Conservation (phyloP, 2,329 filamentous ascomycete species). For the Fusarium protoensiforme region DNA sequence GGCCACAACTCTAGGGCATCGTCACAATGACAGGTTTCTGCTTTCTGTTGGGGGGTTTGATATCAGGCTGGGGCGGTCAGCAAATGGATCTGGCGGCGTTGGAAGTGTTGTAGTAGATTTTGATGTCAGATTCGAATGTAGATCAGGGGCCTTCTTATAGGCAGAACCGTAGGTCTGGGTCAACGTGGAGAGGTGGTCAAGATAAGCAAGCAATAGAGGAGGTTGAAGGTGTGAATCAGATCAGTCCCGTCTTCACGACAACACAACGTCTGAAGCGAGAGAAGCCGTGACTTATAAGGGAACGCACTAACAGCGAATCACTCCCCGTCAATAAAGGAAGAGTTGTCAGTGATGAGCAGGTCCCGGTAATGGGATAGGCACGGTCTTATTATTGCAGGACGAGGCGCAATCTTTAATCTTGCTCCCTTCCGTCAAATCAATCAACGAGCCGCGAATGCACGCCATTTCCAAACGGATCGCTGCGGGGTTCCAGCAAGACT, state of each 20-base stretch:
- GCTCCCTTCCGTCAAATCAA: constrained; percentile 1
- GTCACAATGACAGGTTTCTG: constrained; percentile 7
- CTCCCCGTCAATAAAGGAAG: not conserved
- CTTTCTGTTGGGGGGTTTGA: not conserved
- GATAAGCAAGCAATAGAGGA: constrained; percentile 5
- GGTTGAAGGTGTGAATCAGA: constrained; percentile 17
- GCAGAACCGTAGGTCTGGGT: not conserved
- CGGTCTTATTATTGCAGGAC: not conserved
- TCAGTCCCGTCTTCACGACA: not conserved
- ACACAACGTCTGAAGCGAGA: not conserved
- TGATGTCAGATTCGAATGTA: not conserved
- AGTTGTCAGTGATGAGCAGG: not conserved
- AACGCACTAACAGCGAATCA: constrained; percentile 7
- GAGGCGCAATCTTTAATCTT: not conserved
- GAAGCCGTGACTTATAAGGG: not conserved
- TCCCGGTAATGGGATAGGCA: not conserved
- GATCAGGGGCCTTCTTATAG: not conserved
- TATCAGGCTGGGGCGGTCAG: constrained; percentile 8
- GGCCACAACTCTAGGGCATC: constrained; percentile 20
- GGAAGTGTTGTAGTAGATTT: not conserved
- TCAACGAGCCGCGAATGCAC: not conserved
- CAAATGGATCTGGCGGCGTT: not conserved
- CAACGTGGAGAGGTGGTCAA: not conserved
- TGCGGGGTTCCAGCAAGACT: not conserved
- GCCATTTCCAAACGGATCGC: not conserved